Conservation (phyloP, 2,329 filamentous ascomycete genomes). For the Colletotrichum sp. region DNA sequence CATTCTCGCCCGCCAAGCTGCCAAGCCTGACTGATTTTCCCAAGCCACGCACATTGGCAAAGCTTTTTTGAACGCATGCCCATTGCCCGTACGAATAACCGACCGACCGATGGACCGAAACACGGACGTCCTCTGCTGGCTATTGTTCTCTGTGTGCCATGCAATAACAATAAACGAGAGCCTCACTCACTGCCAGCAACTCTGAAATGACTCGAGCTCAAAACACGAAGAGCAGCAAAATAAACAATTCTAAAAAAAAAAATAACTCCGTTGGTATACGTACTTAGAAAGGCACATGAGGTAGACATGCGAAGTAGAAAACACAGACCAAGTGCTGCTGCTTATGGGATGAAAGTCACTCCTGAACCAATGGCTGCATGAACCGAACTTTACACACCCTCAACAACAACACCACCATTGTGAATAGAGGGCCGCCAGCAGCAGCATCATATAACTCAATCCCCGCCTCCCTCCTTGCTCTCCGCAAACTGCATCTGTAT, state of each 20-base stretch:
- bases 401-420: background rate
- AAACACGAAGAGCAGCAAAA: background rate
- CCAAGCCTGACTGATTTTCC: conserved; percentile 3
- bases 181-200: background rate
- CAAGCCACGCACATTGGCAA: conserved; percentile 20
- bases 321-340: background rate
- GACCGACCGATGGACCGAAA: too few species aligned
- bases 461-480: background rate
- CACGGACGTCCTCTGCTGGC: too few species aligned
- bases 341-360: background rate
- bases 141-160: background rate
- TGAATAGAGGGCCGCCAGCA: background rate
- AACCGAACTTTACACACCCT: background rate
- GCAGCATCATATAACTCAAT: background rate
- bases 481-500: background rate
- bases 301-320: background rate
- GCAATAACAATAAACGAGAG: background rate
- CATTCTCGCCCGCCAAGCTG: conserved; percentile 11
- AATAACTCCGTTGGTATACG: background rate
- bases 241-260: background rate
- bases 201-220: background rate
- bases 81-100: too few species aligned
- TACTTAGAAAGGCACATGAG: background rate
- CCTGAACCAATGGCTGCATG: background rate
- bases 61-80: conserved; percentile 18